Evolutionary conservation across 192 early-diverging fungal genomes (phyloP), one percentile per base, ranked within the genome.

Genomic region (Backusella psychrophila): DNA sequence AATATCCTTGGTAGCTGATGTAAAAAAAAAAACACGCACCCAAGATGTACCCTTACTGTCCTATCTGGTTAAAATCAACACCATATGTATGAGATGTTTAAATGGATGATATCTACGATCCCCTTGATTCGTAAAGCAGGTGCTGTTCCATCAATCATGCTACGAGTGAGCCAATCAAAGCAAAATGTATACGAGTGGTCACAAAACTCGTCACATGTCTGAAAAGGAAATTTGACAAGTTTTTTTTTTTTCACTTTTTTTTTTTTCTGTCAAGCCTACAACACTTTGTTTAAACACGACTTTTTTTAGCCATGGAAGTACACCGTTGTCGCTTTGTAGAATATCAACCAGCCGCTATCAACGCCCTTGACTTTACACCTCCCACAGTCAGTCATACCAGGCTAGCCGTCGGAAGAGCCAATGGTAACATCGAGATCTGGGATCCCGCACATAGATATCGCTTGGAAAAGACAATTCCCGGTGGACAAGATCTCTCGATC

Each of bases 341-440:
- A 75, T 95, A 95, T 79, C 85, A 90, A 33, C 96, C 97, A 7
- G 84, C 93, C 21, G 91, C 93, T 38, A 93, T 97, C 72, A 94
- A 94, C 79, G 90, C 94, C 23, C 87, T 99, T 68, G 85, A 91
- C 67, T 93, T 94, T 71, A 89, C 93, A 19, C 94, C 95, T 19
- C 69, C 52, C n/a, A 87, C 91, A 19, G 79, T 84, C 3, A 63
- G 79, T 23, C 52, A 82, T 4, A 82, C 85, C 5, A 73, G 87
- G 21, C 63, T 97, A 15, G 97, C 97, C 0, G 93, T 94, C 68
- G 97, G 93, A 36, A 85, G 97, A 66, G 93, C 89, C 31, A 97
- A 97, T 80, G 96, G 97, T 31, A 92, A 97, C 78, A 94, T 99
- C 72, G 96, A 99, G 84, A 83, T 99, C 67, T 98, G 96, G 96